phyloP scores from a whole-genome alignment of 345 rosid genomes.

The Eucalyptus microcorys region DNA sequence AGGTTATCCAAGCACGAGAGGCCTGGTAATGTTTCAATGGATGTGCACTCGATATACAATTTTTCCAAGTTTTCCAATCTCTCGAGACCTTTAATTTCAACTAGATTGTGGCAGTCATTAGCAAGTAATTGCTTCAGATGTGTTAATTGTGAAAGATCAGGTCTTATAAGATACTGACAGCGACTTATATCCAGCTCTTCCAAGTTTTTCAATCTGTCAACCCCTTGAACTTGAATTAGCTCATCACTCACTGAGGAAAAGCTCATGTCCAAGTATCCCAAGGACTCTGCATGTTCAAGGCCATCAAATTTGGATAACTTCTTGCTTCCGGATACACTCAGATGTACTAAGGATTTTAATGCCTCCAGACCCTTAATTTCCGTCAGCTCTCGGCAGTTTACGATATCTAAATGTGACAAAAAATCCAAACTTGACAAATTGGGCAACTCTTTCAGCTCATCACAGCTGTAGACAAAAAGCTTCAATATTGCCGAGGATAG shows the following conservation, averaged over 20 bases:
- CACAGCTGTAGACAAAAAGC: neutral
- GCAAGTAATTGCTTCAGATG: rapidly evolving
- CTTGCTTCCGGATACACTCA: rapidly evolving
- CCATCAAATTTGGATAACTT: neutral
- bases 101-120: rapidly evolving
- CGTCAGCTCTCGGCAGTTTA: rapidly evolving
- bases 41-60: no score
- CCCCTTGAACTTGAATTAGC: neutral
- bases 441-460: neutral
- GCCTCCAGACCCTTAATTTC: neutral
- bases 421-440: neutral
- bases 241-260: neutral
- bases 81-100: neutral
- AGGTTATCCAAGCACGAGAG: neutral
- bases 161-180: neutral
- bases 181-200: rapidly evolving
- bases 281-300: neutral
- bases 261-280: neutral
- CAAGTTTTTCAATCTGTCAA: no score
- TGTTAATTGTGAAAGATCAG: rapidly evolving
- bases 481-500: neutral
- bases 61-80: neutral
- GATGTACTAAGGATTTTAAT: neutral
- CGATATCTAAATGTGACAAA: neutral
- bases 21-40: neutral